Base-by-base conservation (phyloP, 805 yeast species). In the Zygosaccharomyces bailii region DNA sequence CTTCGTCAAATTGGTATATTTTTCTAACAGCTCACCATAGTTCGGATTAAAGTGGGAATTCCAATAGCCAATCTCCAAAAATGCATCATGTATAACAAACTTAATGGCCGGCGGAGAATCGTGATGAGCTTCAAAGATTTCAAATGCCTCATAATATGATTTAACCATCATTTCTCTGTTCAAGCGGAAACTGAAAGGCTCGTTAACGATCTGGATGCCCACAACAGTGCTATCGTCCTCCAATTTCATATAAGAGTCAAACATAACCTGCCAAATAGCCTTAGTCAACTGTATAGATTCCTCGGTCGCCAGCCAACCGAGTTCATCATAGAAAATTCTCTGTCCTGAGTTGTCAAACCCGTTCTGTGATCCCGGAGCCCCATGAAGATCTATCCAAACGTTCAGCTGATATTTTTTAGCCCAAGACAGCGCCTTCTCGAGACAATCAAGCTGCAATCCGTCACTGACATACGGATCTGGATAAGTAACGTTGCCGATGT, bases 301-400 rank as follows among this genome's bases (percentile, higher is more conserved):
- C 14, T 70, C 69, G 0, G 50, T 42, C 4, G 52, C 42, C 42
- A 67, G 68, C 80, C 80, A 77, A 3, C 65, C 65, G n/a, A 71
- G 53, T 13, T 61, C 30, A 14, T 65, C 65, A 29, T 67, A 61
- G 19, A 56, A 59, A 41, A 72, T 79, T 56, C 89, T 70, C 21
- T 74, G 64, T 1, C 95, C 95, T 5, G 87, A 80, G 55, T 86
- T 86, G 57, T 86, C 91, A 69, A 86, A 86, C 10, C 95, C 95
- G 61, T 86, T 86, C 58, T 86, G 95, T 1, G 90, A 82, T 1
- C 91, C 93, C 5, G 95, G 93, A 8, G 75, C 82, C 10, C 93
- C 89, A 55, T 86, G 95, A 43, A 86, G 65, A 57, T 86, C 95
- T 41, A 86, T 66, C 82, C 86, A 80, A 3, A 81, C 84, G 46